These are phyloP conservation scores for Ophiostoma piceae DNA, from an alignment of 2,329 filamentous ascomycete genomes.

Conservation along the genomic window DNA sequence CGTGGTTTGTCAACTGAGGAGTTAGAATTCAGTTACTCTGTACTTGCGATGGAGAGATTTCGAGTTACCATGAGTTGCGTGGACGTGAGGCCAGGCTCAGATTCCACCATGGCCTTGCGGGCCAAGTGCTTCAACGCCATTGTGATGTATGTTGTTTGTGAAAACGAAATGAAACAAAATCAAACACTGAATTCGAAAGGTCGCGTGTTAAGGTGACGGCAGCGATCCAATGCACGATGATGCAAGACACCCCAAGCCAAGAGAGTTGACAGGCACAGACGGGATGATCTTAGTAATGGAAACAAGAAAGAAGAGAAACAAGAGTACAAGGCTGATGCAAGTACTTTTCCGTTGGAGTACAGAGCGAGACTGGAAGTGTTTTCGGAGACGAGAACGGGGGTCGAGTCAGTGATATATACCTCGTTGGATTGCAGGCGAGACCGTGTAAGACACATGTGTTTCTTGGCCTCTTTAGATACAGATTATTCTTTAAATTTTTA, in stretches of 20 bases:
- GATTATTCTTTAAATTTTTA: not conserved
- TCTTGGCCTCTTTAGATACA: not conserved
- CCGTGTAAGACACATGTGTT: not conserved
- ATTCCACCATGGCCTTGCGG: conserved; percentile 64
- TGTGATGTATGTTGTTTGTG: not conserved
- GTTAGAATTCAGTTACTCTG: not conserved
- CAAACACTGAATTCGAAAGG: not conserved
- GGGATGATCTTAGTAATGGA: too few relatives aligned
- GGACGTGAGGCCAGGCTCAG: conserved; percentile 70
- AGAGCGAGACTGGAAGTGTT: not conserved
- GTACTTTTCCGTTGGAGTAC: not conserved
- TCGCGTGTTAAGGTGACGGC: not conserved
- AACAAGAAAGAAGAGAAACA: not conserved
- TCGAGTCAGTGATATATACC: not conserved
- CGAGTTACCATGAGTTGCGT: conserved; percentile 67
- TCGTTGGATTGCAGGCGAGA: not conserved
- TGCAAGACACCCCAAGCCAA: not conserved
- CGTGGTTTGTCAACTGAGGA: conserved; percentile 70
- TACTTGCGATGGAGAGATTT: not conserved
- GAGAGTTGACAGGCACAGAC: not conserved
- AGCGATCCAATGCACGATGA: not conserved
- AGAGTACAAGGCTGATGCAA: conserved; percentile 1
- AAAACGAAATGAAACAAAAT: not conserved
- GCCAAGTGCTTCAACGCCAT: conserved; percentile 33
- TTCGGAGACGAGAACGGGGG: not conserved